Evolutionary conservation across 768 basidiomycete species (phyloP), one percentile per base, ranked within the genome.

Genomic region (Russula olivacea): DNA sequence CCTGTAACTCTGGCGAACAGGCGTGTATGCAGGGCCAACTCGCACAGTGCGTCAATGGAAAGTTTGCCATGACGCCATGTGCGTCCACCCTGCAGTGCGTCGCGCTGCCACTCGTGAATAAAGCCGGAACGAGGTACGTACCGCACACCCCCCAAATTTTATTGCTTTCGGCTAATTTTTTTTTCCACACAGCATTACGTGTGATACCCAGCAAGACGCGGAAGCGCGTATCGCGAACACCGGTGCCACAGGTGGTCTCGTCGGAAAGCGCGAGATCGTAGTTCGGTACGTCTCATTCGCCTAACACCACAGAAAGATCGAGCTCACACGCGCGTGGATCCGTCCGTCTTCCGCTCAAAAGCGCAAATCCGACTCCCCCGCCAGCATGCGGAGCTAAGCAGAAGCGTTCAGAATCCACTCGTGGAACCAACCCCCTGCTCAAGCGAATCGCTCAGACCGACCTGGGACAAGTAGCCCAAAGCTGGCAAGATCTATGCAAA

Each of bases 401-500:
- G 63, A 61, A 30, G 57, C 64, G 45, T 11, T n/a, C 45, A 47
- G 10, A 64, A 23, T 57, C 71, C n/a, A 66, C 68, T 19, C 28
- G 30, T 14, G 36, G 36, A 12, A 3, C 4, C 21, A 9, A 3
- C 21, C 19, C 10, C 14, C 28, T 64, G 14, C 15, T 58, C 25
- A 69, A 66, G 63, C 72, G 73, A n/a, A 70, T 76, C 53, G 76
- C 73, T 1, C 77, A 76, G 53, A 66, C 61, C 3, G 77, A 77
- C 59, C 76, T 73, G 38, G 73, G 68, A 51, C 74, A 68, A 32
- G 74, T 79, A 23, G 77, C 76, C 1, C 71, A 76, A 54, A 69
- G 68, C 38, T 82, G 80, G 81, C 78, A 79, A 64, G 69, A 72
- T 43, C 76, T 81, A 47, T 81, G 81, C 71, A 66, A 74, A 34